Conservation (phyloP, 331 rosid genomes). For the Acacia pycnantha region DNA sequence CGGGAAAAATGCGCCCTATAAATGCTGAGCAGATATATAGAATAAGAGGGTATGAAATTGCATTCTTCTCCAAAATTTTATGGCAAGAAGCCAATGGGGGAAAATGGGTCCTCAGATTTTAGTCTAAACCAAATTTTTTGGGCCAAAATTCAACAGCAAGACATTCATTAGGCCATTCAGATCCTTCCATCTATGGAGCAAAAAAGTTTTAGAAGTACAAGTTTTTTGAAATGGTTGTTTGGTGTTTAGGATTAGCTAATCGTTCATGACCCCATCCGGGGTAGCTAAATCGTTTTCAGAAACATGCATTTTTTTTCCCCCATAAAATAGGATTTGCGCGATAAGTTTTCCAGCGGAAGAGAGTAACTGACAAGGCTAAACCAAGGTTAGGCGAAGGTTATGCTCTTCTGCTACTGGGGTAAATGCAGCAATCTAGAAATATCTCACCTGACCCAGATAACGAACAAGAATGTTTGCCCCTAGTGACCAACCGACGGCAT, state of each 20-base stretch:
- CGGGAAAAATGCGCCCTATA: background rate
- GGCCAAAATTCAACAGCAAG: background rate
- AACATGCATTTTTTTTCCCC: too few relatives aligned
- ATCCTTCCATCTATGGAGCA: background rate
- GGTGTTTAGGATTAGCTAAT: background rate
- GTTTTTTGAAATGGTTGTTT: background rate
- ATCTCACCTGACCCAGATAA: conserved; percentile 78
- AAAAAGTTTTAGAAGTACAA: background rate
- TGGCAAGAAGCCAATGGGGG: background rate
- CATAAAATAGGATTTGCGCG: too few relatives aligned
- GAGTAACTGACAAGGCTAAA: background rate
- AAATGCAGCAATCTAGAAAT: background rate
- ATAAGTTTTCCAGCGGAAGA: too few relatives aligned
- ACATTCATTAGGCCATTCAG: background rate
- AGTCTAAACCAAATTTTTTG: background rate
- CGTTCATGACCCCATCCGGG: background rate
- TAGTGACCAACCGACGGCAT: conserved; percentile 90
- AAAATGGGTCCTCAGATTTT: background rate
- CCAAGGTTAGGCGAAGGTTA: background rate
- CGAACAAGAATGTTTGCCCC: conserved; percentile 94
- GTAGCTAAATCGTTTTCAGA: too few relatives aligned
- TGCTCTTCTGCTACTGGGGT: background rate
- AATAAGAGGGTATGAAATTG: background rate
- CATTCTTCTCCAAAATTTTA: background rate
- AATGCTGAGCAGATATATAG: background rate